Evolutionary conservation across 2,329 filamentous ascomycete species (phyloP), one percentile per base, ranked within the genome.

Genomic region (Penicillium fuscoglaucum): DNA sequence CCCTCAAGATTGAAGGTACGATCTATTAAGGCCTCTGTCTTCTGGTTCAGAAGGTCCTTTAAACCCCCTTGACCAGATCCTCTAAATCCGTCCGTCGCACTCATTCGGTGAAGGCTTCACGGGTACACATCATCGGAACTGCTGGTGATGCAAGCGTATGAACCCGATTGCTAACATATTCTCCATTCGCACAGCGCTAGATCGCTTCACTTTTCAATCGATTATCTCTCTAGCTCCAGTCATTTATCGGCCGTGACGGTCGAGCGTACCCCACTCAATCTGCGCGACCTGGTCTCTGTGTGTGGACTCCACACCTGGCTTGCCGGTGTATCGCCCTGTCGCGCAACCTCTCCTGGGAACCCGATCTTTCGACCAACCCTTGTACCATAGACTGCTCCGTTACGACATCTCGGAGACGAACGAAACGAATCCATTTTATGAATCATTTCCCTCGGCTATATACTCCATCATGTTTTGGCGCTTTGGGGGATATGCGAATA

Each of bases 401-500:
- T 67, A 66, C 65, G 66, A 69, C 54, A 61, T 49, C 57, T 66
- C 63, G 64, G 64, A 67, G 62, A 66, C 60, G 58, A 62, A 64
- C 64, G 62, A 55, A 59, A 57, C 62, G 57, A 58, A 50, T 61
- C 62, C 58, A 65, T 73, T 71, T 67, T 72, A 76, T 76, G 74
- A 74, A 68, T 72, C 61, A 67, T 68, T 68, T 64, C 63, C 65
- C 60, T 58, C 65, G 62, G 62, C 67, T 69, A 68, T 70, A 70
- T 74, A 76, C 68, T 72, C 71, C 87, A 93, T 78, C 82, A 99
- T 99, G 95, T 99, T 99, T 80, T 99, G 95, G 95, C 90, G 93
- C 80, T 99, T 98, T 84, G 93, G 95, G 84, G 92, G 92, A 74
- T 98, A 98, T 84, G 91, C 93, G 83, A 96, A 91, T 84, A 90